These are phyloP conservation scores for Nitzschia sp. DNA, from an alignment of 108 stramenopile species.

Conservation along the genomic window DNA sequence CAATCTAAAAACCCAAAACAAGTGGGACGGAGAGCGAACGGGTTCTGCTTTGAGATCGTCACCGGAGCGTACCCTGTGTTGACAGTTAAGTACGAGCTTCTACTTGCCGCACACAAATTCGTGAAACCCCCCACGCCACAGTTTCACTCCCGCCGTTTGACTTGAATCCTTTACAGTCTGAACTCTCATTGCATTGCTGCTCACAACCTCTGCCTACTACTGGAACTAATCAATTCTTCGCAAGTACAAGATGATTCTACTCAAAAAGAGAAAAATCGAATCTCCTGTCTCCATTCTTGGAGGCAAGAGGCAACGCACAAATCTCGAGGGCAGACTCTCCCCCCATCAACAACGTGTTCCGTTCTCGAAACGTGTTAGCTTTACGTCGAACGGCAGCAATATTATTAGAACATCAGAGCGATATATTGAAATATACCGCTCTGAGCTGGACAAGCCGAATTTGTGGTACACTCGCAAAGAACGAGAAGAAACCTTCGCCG, in stretches of 20 bases:
- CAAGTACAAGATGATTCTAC: neutral
- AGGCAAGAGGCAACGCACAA: neutral
- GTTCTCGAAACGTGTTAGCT: conserved; percentile 4
- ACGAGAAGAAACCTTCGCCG: conserved; percentile 3
- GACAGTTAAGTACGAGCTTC: too few relatives aligned
- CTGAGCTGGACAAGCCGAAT: conserved; percentile 19
- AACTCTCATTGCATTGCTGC: too few relatives aligned
- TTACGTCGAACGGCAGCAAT: neutral
- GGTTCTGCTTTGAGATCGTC: too few relatives aligned
- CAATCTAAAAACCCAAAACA: too few relatives aligned
- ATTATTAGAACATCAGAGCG: neutral
- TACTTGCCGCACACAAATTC: too few relatives aligned
- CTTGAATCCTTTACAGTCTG: too few relatives aligned
- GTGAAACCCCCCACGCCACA: too few relatives aligned
- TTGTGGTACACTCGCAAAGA: conserved; percentile 29
- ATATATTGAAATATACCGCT: conserved; percentile 1
- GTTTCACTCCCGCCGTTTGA: too few relatives aligned
- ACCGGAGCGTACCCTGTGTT: too few relatives aligned
- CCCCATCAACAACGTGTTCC: neutral
- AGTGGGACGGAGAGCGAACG: too few relatives aligned
- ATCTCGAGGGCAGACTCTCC: neutral
- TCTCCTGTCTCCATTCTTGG: neutral
- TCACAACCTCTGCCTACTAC: too few relatives aligned
- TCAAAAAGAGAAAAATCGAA: neutral
- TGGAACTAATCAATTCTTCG: too few relatives aligned